A percentile compares a stretch with the other conserved stretches of the same genome.
Conservation (phyloP, 73 alveolate genomes). For the Diophrys sp. region DNA sequence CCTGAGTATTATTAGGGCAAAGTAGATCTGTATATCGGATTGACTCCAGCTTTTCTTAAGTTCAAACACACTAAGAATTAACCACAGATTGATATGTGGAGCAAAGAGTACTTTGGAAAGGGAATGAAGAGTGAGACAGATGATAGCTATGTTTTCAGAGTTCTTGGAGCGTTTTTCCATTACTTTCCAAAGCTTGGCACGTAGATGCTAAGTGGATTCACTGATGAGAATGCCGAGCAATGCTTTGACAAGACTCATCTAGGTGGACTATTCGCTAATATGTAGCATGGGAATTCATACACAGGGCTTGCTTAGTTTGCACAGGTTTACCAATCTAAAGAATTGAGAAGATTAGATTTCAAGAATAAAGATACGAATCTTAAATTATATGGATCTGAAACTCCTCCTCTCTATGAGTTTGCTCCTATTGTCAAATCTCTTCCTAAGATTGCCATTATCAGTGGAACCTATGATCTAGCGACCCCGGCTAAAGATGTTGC, state of each 20-base stretch:
- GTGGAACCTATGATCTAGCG: neutral
- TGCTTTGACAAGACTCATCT: neutral
- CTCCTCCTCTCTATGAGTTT: neutral
- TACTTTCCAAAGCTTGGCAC: neutral
- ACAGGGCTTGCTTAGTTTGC: neutral
- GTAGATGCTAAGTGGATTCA: neutral
- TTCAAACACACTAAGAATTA: neutral
- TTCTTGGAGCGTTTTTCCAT: neutral
- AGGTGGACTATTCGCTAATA: neutral
- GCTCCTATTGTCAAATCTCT: neutral
- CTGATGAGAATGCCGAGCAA: neutral
- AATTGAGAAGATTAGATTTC: neutral
- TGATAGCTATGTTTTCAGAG: too few relatives aligned
- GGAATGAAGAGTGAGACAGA: neutral
- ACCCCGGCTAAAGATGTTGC: neutral
- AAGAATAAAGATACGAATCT: neutral
- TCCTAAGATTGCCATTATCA: neutral
- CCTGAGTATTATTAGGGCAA: constrained; percentile 1
- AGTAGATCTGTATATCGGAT: neutral
- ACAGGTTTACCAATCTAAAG: neutral
- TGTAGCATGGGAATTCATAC: neutral
- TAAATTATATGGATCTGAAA: neutral
- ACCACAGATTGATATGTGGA: neutral
- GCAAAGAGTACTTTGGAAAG: neutral
- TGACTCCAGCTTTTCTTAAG: neutral